These are phyloP conservation scores for Alternaria solani DNA, from an alignment of 2,329 filamentous ascomycete genomes.

Conservation along the genomic window DNA sequence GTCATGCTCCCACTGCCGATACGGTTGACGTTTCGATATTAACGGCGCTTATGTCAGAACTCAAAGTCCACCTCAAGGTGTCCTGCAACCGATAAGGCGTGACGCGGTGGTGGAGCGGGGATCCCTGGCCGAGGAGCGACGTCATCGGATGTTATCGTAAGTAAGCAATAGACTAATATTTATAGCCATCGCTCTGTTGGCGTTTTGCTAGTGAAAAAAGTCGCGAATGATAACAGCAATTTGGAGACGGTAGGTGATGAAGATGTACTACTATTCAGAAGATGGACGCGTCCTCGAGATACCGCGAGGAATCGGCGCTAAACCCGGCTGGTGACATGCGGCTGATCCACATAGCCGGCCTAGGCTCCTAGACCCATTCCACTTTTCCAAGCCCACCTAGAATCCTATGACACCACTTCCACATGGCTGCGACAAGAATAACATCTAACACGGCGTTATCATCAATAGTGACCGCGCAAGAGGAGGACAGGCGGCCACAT, in stretches of 20 bases:
- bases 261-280: background rate
- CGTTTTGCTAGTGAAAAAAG: background rate
- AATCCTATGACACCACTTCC: background rate
- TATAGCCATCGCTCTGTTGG: no score
- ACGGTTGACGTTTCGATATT: no score
- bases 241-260: background rate
- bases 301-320: slow-evolving; percentile 4
- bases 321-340: background rate
- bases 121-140: background rate
- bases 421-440: slow-evolving; percentile 5
- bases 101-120: background rate
- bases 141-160: background rate
- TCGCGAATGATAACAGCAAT: background rate
- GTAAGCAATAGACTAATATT: background rate
- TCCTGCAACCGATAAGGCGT: background rate
- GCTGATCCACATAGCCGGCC: slow-evolving; percentile 11
- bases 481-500: slow-evolving; percentile 5
- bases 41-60: background rate
- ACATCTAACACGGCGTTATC: background rate
- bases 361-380: slow-evolving; percentile 7
- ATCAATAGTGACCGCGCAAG: slow-evolving; percentile 1
- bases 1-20: no score
- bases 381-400: slow-evolving; percentile 3
- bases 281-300: background rate
- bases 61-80: background rate